Evolutionary conservation across 169 alveolate genomes (phyloP).

Genomic region (Perkinsus olseni): DNA sequence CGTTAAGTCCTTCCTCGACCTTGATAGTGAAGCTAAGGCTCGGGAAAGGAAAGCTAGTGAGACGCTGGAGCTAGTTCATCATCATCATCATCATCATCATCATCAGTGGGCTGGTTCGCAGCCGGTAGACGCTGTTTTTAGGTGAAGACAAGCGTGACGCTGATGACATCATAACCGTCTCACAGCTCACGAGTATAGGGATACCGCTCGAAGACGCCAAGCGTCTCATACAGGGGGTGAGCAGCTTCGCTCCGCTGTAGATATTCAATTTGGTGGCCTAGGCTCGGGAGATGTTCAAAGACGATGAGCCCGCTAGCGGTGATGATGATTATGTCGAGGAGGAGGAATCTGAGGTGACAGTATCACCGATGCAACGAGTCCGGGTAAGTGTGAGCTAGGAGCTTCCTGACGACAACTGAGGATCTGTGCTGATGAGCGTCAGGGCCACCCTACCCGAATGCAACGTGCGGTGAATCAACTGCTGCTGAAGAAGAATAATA

Average conservation of each 20-base stretch:
- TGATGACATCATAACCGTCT: neutral
- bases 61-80: neutral
- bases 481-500: neutral
- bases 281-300: neutral
- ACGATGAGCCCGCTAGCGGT: neutral
- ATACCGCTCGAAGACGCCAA: neutral
- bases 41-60: neutral
- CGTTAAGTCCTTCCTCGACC: neutral
- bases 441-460: neutral
- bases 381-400: neutral
- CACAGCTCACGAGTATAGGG: neutral
- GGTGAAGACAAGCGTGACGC: neutral
- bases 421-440: no score
- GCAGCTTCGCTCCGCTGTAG: neutral
- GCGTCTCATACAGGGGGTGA: neutral
- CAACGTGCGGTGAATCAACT: neutral
- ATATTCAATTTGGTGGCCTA: neutral
- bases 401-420: neutral
- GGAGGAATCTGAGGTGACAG: no score
- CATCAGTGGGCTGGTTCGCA: no score
- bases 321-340: neutral
- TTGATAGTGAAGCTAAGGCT: neutral
- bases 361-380: no score
- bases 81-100: no score
- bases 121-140: no score